These are phyloP conservation scores for Flagelloscypha sp. DNA, from an alignment of 768 basidiomycete genomes.

Conservation along the genomic window DNA sequence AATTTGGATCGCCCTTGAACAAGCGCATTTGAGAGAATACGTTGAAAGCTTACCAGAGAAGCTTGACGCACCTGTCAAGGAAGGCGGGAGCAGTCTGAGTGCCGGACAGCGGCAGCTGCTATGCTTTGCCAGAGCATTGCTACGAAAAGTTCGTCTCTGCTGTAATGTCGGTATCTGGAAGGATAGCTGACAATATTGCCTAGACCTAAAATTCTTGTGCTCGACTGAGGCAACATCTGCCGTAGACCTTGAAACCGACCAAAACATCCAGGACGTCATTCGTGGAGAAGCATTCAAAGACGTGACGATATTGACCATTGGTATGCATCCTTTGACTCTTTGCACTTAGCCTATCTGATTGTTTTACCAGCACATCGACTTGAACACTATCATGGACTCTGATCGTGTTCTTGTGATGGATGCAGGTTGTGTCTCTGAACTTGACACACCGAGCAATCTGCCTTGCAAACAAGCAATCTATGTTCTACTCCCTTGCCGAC, in stretches of 20 bases:
- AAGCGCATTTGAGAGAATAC: slow-evolving; percentile 64
- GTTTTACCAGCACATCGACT: slow-evolving; percentile 50
- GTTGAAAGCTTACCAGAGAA: slow-evolving; percentile 56
- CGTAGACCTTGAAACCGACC: slow-evolving; percentile 86
- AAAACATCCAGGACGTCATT: slow-evolving; percentile 82
- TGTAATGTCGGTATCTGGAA: too few relatives aligned
- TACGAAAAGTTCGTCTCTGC: slow-evolving; percentile 62
- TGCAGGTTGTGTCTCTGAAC: slow-evolving; percentile 76
- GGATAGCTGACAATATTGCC: too few relatives aligned
- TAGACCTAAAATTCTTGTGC: slow-evolving; percentile 76
- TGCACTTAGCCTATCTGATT: slow-evolving; percentile 2
- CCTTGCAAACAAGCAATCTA: slow-evolving; percentile 47
- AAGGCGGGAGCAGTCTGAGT: slow-evolving; percentile 76
- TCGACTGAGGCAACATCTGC: slow-evolving; percentile 95
- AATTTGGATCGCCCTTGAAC: slow-evolving; percentile 82
- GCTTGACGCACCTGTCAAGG: slow-evolving; percentile 65
- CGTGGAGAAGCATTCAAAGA: slow-evolving; percentile 67
- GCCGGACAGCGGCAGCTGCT: slow-evolving; percentile 82
- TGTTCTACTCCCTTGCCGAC: slow-evolving; percentile 55
- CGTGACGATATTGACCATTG: slow-evolving; percentile 82
- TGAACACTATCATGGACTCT: slow-evolving; percentile 80
- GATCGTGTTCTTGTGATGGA: slow-evolving; percentile 78
- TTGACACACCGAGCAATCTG: slow-evolving; percentile 60
- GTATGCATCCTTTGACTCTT: slow-evolving; percentile 30
- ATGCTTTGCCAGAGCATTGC: slow-evolving; percentile 80